Base-by-base conservation (phyloP, 805 yeast genomes). In the Wickerhamomyces silvicola region DNA sequence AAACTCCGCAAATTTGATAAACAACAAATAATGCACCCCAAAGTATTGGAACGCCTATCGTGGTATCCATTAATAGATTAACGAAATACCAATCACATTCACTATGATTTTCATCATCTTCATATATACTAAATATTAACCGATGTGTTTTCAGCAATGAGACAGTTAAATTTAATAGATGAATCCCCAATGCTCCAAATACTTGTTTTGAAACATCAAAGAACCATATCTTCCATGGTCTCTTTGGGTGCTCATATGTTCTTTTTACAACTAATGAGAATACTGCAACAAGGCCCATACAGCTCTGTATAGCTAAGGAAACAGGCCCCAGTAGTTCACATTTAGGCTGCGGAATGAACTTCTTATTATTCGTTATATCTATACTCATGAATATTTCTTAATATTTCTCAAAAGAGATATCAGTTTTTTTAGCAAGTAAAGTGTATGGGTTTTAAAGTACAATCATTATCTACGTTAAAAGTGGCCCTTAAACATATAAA, bases 1-100 rank as follows among this genome's bases (percentile, higher is more conserved):
- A 46, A 23, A 31, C 32, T 13, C 37, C 41, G 20, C 56, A 71
- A 2, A 64, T 33, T 11, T 55, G 58, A 51, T 78, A 80, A 2
- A 78, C 62, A 3, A 64, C 39, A 37, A 70, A 70, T 18, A 88
- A 64, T 16, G 64, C 57, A 6, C 56, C 56, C 75, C 84, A 82
- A 17, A 82, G 60, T 3, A 90, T 72, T 6, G 94, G 94, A 3
- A 90, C 90, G 1, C 98, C 98, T 6, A 88, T 69, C 0, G 98
- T 90, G 25, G 97, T 88, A 56, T 90, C 98, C 52, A 90, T 72
- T 18, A 90, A 67, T 23, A 90, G 71, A 48, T 84, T 90, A 33
- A 92, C 63, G 51, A 90, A 90, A 61, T 92, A 90, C 92, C 96
- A 92, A 45, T 85, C 90, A 57, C 97, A 92, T 7, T 95, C 94